Conservation (phyloP, 176 grass and related monocot species). For the Avena sativa region DNA sequence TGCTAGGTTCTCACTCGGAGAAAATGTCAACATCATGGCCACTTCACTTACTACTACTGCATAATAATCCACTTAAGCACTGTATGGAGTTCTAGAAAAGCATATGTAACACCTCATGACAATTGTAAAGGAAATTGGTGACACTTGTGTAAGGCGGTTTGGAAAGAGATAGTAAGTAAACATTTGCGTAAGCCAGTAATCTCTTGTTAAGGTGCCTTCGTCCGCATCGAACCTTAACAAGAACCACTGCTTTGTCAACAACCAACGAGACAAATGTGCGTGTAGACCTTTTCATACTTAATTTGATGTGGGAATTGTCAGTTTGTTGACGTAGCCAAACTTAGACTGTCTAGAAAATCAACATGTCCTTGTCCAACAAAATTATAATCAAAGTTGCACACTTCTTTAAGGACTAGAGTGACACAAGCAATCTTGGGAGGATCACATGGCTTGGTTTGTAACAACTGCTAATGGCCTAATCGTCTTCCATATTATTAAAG, state of each 20-base stretch:
- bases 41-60: conserved; percentile 33
- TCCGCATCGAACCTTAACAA: conserved; percentile 36
- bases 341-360: conserved; percentile 48
- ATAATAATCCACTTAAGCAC: conserved; percentile 13
- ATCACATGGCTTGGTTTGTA: conserved; percentile 35
- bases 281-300: conserved; percentile 39
- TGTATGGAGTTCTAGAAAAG: conserved; percentile 22
- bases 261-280: conserved; percentile 42
- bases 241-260: conserved; percentile 27
- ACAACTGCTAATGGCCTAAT: conserved; percentile 21
- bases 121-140: background rate
- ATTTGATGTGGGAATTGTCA: conserved; percentile 41
- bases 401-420: conserved; percentile 32
- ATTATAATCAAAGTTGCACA: conserved; percentile 35
- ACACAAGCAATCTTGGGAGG: conserved; percentile 36
- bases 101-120: background rate
- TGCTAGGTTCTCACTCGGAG: conserved; percentile 52
- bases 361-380: conserved; percentile 41
- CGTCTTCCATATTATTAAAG: conserved; percentile 19
- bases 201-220: conserved; percentile 18
- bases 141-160: background rate
- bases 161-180: background rate
- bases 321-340: conserved; percentile 34
- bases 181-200: background rate
- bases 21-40: conserved; percentile 47